phyloP scores from a whole-genome alignment of 768 basidiomycete species.

The Pluteus cervinus region DNA sequence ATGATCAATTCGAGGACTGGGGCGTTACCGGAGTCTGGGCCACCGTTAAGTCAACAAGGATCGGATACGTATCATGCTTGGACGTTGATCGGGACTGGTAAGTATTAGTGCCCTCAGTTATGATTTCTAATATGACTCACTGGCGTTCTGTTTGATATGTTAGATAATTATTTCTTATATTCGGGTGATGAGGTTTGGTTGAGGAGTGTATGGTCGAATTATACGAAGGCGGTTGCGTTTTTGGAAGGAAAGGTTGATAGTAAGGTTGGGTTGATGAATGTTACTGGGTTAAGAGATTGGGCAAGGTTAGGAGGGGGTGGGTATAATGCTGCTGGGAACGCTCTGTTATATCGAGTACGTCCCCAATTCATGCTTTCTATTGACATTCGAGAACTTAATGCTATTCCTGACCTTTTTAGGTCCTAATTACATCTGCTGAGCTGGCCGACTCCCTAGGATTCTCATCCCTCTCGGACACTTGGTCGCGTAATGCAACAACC shows the following conservation, averaged over 20 bases:
- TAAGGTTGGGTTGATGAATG: constrained; percentile 42
- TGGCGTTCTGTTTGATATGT: background rate
- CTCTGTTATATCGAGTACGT: constrained; percentile 41
- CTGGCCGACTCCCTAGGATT: constrained; percentile 36
- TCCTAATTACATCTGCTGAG: constrained; percentile 38
- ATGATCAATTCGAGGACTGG: constrained; percentile 46
- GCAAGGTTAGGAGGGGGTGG: constrained; percentile 51
- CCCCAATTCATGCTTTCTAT: background rate
- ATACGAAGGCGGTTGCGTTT: constrained; percentile 50
- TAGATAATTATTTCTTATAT: constrained; percentile 52
- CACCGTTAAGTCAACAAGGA: constrained; percentile 37
- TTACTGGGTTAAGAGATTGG: constrained; percentile 55
- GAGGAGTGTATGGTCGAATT: constrained; percentile 45
- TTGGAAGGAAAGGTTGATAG: constrained; percentile 44
- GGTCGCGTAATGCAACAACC: constrained; percentile 37
- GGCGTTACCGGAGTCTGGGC: constrained; percentile 49
- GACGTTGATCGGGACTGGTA: constrained; percentile 53
- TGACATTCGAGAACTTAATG: no score
- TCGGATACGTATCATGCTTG: constrained; percentile 54
- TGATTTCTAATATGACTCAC: background rate
- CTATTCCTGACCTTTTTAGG: constrained; percentile 22
- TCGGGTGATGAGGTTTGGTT: constrained; percentile 49
- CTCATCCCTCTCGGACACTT: constrained; percentile 27
- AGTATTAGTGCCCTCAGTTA: constrained; percentile 10
- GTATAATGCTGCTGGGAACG: constrained; percentile 51